These are phyloP conservation scores for Nemophila menziesii DNA, from an alignment of 257 asterid species.

Conservation along the genomic window DNA sequence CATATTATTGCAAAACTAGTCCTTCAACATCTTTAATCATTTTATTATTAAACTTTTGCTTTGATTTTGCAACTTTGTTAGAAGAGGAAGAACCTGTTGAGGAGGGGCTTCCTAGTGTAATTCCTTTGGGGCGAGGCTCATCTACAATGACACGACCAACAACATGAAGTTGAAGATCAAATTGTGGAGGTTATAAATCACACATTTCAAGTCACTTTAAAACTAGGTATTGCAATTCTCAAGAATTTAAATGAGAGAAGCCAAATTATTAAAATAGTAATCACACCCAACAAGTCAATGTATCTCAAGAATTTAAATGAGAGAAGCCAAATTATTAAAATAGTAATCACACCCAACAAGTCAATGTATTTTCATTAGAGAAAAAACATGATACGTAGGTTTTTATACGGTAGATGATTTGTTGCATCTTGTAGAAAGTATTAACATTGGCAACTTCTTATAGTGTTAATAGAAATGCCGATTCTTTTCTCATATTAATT, in stretches of 20 bases:
- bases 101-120: constrained; percentile 47
- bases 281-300: not conserved
- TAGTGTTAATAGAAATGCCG: not conserved
- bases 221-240: not conserved
- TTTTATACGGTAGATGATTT: not conserved
- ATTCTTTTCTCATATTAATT: not conserved
- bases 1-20: not conserved
- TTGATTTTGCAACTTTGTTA: constrained; percentile 27
- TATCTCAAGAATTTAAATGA: not conserved
- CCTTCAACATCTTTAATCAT: not conserved
- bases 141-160: constrained; percentile 93
- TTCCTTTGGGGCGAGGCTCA: constrained; percentile 92
- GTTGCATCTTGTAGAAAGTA: not conserved
- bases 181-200: not conserved
- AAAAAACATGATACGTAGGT: not conserved
- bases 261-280: no score
- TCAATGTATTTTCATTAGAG: not conserved
- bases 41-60: not conserved
- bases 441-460: not conserved
- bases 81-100: constrained; percentile 41
- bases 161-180: constrained; percentile 27
- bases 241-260: not conserved
- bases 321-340: no score
- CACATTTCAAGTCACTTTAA: not conserved
- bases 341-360: not conserved